These are phyloP conservation scores for Spathaspora boniae DNA, from an alignment of 805 yeast species.

Conservation along the genomic window DNA sequence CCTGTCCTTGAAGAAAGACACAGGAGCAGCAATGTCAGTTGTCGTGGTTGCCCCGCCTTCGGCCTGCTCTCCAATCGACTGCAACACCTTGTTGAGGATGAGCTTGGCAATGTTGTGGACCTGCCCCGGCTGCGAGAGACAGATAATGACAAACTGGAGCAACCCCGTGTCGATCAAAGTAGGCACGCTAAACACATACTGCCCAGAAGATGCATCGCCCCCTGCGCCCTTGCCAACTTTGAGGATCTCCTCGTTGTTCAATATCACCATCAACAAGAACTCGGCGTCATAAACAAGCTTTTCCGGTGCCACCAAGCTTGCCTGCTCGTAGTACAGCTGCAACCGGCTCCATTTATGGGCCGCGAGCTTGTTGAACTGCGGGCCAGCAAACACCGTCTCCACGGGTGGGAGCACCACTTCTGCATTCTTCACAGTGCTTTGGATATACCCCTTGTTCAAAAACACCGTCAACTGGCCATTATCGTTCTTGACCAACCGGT, in stretches of 20 bases:
- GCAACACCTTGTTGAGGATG: slow-evolving; percentile 44
- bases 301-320: slow-evolving; percentile 14
- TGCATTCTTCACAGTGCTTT: slow-evolving; percentile 38
- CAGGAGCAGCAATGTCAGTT: slow-evolving; percentile 9
- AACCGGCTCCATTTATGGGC: slow-evolving; percentile 20
- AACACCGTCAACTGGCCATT: slow-evolving; percentile 47
- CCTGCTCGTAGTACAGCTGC: slow-evolving; percentile 23
- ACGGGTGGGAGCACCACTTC: neutral
- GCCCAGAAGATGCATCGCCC: slow-evolving; percentile 14
- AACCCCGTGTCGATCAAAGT: slow-evolving; percentile 55
- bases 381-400: neutral
- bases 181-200: slow-evolving; percentile 46
- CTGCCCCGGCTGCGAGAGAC: slow-evolving; percentile 37
- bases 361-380: slow-evolving; percentile 1
- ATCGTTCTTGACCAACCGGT: slow-evolving; percentile 44
- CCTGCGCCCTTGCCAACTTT: slow-evolving; percentile 24
- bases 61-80: slow-evolving; percentile 40
- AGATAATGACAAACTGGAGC: slow-evolving; percentile 47
- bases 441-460: slow-evolving; percentile 47
- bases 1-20: slow-evolving; percentile 48
- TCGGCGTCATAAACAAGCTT: slow-evolving; percentile 59
- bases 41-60: slow-evolving; percentile 11
- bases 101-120: slow-evolving; percentile 34
- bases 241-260: slow-evolving; percentile 66
- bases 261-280: slow-evolving; percentile 57